phyloP scores from a whole-genome alignment of 164 flowering plant genomes.

The Stephania yunnanensis region DNA sequence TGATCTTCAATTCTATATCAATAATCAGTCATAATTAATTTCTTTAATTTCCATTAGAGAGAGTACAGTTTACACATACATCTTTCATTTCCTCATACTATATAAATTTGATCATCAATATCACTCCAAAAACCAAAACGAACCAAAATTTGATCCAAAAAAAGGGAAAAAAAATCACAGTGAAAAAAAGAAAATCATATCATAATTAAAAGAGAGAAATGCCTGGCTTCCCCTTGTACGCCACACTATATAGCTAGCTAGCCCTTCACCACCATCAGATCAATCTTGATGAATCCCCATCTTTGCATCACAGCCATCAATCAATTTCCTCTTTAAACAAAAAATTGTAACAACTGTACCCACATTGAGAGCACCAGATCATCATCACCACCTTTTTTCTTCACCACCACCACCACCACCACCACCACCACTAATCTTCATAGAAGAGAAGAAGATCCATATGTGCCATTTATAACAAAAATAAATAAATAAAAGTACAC shows the following conservation, averaged over 20 bases:
- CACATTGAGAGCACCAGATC: background rate
- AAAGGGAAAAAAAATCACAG: background rate
- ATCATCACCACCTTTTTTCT: background rate
- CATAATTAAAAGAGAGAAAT: conserved; percentile 3
- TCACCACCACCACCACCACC: too few species aligned
- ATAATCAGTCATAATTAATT: too few species aligned
- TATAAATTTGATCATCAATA: too few species aligned
- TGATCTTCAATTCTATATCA: too few species aligned
- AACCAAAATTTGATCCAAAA: background rate
- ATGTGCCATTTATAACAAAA: background rate
- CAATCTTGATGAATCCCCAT: background rate
- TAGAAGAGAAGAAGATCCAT: background rate
- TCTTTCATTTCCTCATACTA: too few species aligned
- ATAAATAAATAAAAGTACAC: background rate
- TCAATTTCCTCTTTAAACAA: background rate
- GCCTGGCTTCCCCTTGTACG: conserved; percentile 29
- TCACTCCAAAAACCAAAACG: too few species aligned
- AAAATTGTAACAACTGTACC: background rate
- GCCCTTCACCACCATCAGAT: background rate
- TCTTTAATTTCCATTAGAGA: too few species aligned
- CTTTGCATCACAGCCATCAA: background rate
- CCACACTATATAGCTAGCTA: conserved; percentile 3
- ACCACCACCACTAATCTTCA: too few species aligned
- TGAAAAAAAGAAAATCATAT: background rate
- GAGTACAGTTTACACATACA: too few species aligned